Evolutionary conservation across 2,329 filamentous ascomycete genomes (phyloP).

Genomic region (Venturiaceae sp.): DNA sequence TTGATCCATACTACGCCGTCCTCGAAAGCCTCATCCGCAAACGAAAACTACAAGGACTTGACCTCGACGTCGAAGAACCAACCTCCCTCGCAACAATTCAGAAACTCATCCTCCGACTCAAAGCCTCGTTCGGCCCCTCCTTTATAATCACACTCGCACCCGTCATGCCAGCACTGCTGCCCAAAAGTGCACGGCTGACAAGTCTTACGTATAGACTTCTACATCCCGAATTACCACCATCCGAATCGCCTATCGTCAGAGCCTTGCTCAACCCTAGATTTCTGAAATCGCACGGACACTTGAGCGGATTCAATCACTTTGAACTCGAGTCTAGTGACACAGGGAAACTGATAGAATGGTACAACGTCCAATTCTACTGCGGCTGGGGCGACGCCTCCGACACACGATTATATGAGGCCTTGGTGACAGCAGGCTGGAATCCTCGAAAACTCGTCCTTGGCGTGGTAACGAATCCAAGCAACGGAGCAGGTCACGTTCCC

Average conservation of each 20-base stretch:
- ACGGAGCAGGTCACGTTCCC: constrained; percentile 56
- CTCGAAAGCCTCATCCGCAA: constrained; percentile 54
- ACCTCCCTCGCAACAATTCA: constrained; percentile 58
- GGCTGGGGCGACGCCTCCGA: constrained; percentile 65
- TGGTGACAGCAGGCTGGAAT: constrained; percentile 57
- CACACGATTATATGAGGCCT: constrained; percentile 41
- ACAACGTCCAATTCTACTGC: constrained; percentile 90
- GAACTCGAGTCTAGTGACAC: constrained; percentile 48
- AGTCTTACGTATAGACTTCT: constrained; percentile 17
- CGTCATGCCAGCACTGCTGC: constrained; percentile 56
- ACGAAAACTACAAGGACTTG: constrained; percentile 32
- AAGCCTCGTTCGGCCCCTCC: constrained; percentile 53
- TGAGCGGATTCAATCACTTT: constrained; percentile 76
- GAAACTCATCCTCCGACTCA: constrained; percentile 37
- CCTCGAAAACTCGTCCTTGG: constrained; percentile 69
- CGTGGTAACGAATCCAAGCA: constrained; percentile 66
- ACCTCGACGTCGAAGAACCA: constrained; percentile 51
- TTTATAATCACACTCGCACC: constrained; percentile 79
- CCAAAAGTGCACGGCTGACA: constrained; percentile 16
- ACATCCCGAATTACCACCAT: constrained; percentile 10
- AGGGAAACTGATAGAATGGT: constrained; percentile 58
- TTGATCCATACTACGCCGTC: constrained; percentile 65
- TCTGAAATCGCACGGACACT: constrained; percentile 38
- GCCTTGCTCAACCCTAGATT: constrained; percentile 87
- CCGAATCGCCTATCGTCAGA: constrained; percentile 28